Evolutionary conservation across 345 rosid genomes (phyloP).

Genomic region (Hevea brasiliensis): DNA sequence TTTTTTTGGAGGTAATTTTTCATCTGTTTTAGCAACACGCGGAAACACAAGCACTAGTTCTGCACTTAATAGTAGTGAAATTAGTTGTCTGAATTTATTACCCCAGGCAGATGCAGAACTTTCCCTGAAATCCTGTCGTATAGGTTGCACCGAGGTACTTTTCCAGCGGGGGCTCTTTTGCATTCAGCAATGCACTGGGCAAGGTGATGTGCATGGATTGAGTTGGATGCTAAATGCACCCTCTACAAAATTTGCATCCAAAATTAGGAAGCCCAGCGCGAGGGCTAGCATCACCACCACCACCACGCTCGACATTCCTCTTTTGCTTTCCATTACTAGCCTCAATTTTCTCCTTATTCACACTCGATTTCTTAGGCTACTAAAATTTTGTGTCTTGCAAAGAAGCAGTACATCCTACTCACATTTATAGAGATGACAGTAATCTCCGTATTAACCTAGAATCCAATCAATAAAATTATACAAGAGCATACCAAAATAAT

Average conservation of each 20-base stretch:
- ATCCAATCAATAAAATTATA: too few species aligned
- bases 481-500: too few species aligned
- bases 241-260: constrained; percentile 16
- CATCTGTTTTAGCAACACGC: too few species aligned
- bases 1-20: neutral
- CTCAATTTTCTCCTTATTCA: neutral
- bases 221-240: constrained; percentile 40
- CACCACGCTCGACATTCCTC: constrained; percentile 11
- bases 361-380: too few species aligned
- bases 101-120: constrained; percentile 35
- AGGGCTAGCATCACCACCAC: neutral
- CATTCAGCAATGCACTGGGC: constrained; percentile 35
- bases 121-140: constrained; percentile 26
- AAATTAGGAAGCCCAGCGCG: neutral
- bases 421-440: constrained; percentile 21
- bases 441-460: too few species aligned
- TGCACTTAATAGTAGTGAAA: neutral
- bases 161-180: constrained; percentile 27
- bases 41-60: too few species aligned
- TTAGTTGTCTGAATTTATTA: neutral
- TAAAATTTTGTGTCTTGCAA: neutral
- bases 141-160: constrained; percentile 39
- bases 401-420: neutral
- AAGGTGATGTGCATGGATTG: constrained; percentile 36
- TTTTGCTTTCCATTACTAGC: constrained; percentile 16